Base-by-base conservation (phyloP, 2,329 filamentous ascomycete species). In the Cytospora piceae region DNA sequence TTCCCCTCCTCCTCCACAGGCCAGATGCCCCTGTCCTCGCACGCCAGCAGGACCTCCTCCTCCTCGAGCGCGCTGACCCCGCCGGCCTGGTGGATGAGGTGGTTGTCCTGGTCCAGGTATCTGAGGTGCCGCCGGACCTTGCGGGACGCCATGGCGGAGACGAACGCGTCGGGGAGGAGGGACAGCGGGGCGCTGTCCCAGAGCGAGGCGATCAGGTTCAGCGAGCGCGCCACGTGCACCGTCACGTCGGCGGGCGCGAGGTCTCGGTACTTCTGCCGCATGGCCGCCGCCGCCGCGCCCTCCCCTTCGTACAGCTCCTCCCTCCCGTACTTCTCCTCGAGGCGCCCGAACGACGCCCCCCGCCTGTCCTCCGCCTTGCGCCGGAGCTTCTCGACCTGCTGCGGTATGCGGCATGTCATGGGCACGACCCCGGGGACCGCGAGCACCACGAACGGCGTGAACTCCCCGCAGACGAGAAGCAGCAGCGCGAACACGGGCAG, bases 361-460 rank as follows among this genome's bases (percentile, higher is more conserved):
- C 89, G 80, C 12, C 86, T 77, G 58, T 79, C 76, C 73, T 91
- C 85, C 1, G 81, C 77, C 69, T 83, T 81, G 20, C 73, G 73
- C 60, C 85, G 78, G 66, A 87, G 77, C 49, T 87, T 83, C 42
- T 82, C 79, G 8, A 92, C 80, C 78, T 97, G 94, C 49, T 79
- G 80, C 0, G 94, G 94, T 66, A 97, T 90, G 14, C 93, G 86
- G 76, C 94, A 97, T 0, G 92, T 90, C 71, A 87, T 87, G 0
- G 94, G 94, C 31, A 96, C 90, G 27, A 93, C 80, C 46, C 80
- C 80, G 24, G 88, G 87, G 31, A 96, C 79, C 37, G 87, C 85
- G 8, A 93, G 80, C 1, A 96, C 90, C 7, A 96, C 78, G 7
- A 98, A 74, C 0, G 94, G 93, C 1, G 94, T 92, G 78, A 96